A percentile compares a stretch with the other conserved stretches of the same genome.
Conservation (phyloP, 805 yeast species). For the Starmerella roubikii region DNA sequence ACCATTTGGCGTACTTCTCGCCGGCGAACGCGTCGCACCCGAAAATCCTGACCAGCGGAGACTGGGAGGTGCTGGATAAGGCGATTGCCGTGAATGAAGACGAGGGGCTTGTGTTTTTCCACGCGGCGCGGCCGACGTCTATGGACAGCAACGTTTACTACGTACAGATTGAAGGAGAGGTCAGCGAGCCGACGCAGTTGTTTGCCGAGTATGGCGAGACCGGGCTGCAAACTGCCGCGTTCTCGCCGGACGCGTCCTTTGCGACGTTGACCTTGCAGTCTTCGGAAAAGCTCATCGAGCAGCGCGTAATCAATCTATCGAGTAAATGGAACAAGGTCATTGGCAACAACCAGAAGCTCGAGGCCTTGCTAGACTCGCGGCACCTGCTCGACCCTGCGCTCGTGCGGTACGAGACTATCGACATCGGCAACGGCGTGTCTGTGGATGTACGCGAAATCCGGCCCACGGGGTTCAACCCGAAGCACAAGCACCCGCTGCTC, state of each 20-base stretch:
- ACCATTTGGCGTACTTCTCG: conserved; percentile 72
- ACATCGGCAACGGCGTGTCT: conserved; percentile 27
- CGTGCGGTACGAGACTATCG: conserved; percentile 34
- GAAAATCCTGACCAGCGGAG: conserved; percentile 50
- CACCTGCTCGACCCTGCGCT: conserved; percentile 36
- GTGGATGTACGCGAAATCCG: conserved; percentile 61
- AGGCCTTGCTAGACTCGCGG: conserved; percentile 18
- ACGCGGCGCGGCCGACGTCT: conserved; percentile 64
- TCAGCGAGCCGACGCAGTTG: conserved; percentile 34
- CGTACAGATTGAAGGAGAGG: conserved; percentile 39
- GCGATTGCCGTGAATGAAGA: conserved; percentile 37
- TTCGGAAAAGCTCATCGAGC: conserved; percentile 63
- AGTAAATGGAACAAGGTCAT: not conserved
- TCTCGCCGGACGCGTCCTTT: conserved; percentile 67
- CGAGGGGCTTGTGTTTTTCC: conserved; percentile 43
- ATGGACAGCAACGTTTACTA: conserved; percentile 74
- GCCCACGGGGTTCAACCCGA: conserved; percentile 55
- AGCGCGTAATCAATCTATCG: conserved; percentile 46
- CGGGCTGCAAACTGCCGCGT: conserved; percentile 59
- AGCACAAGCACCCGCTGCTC: conserved; percentile 62
- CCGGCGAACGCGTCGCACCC: conserved; percentile 51
- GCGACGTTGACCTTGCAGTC: conserved; percentile 60
- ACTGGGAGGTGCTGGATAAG: conserved; percentile 83
- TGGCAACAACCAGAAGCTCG: conserved; percentile 23
- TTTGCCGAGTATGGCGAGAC: conserved; percentile 48